These are phyloP conservation scores for Suhomyces guaymorum DNA, from an alignment of 1,139 yeast genomes.

Conservation along the genomic window DNA sequence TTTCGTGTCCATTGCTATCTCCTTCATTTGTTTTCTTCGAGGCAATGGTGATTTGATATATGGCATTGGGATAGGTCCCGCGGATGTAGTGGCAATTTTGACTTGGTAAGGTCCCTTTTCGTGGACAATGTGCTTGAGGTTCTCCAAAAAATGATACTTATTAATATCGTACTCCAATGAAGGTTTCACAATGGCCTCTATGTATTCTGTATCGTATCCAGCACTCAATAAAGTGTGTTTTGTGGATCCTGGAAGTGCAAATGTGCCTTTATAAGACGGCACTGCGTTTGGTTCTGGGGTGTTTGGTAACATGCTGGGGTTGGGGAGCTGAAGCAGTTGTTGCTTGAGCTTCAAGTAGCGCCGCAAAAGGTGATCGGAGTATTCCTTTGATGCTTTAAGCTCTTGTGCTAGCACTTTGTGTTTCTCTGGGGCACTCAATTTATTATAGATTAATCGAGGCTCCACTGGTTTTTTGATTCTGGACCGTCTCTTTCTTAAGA, in stretches of 20 bases:
- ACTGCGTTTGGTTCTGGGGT: slow-evolving; percentile 20
- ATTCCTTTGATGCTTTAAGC: slow-evolving; percentile 14
- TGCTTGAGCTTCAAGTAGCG: slow-evolving; percentile 35
- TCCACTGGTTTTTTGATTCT: slow-evolving; percentile 5
- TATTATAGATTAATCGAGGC: slow-evolving; percentile 6
- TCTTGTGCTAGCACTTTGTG: slow-evolving; percentile 13
- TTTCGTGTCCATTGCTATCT: slow-evolving; percentile 36
- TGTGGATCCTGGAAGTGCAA: slow-evolving; percentile 26
- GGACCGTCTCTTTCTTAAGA: slow-evolving; percentile 11
- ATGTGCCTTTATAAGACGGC: slow-evolving; percentile 7
- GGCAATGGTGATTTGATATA: slow-evolving; percentile 32
- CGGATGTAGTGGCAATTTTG: slow-evolving; percentile 28
- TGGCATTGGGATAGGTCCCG: slow-evolving; percentile 37
- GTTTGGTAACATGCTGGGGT: slow-evolving; percentile 38
- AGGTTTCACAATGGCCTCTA: slow-evolving; percentile 39
- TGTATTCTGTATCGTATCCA: slow-evolving; percentile 38
- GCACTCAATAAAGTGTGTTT: slow-evolving; percentile 19
- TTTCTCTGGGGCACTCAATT: slow-evolving; percentile 9
- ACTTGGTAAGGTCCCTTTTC: slow-evolving; percentile 43
- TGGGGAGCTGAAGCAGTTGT: slow-evolving; percentile 27
- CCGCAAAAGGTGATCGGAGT: slow-evolving; percentile 24
- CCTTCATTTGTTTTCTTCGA: slow-evolving; percentile 20
- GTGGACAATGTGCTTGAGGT: slow-evolving; percentile 24
- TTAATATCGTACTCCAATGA: slow-evolving; percentile 40
- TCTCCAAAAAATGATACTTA: slow-evolving; percentile 25